Conservation (phyloP, 1,284 basidiomycete species). For the Boletellus sp. region DNA sequence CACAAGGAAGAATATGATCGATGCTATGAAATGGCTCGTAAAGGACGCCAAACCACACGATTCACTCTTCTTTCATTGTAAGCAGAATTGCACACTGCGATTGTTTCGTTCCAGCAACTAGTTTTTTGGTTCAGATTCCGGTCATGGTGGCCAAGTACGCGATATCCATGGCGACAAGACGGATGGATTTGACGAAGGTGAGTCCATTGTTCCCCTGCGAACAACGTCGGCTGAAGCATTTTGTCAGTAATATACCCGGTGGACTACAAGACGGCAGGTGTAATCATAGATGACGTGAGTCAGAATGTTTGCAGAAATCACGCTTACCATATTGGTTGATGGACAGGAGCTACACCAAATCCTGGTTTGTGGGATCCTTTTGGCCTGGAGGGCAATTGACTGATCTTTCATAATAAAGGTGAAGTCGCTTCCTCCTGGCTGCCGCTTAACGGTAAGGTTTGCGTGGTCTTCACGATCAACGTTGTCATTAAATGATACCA, state of each 20-base stretch:
- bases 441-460: constrained; percentile 63
- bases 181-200: constrained; percentile 71
- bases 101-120: not conserved
- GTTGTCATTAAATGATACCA: not conserved
- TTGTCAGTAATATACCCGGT: constrained; percentile 64
- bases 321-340: not conserved
- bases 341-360: constrained; percentile 55
- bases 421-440: constrained; percentile 54
- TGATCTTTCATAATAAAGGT: constrained; percentile 40
- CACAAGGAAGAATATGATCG: constrained; percentile 76
- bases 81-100: constrained; percentile 16
- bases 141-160: constrained; percentile 79
- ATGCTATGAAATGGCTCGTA: constrained; percentile 88
- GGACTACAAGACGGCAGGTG: constrained; percentile 65
- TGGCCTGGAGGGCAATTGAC: not conserved
- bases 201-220: not conserved
- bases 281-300: constrained; percentile 77
- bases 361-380: constrained; percentile 42
- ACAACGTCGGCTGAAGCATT: not conserved
- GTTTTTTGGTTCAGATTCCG: constrained; percentile 51
- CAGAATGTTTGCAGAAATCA: not conserved
- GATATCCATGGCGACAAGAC: constrained; percentile 68
- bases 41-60: constrained; percentile 70
- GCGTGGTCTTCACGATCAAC: not conserved
- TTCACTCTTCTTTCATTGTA: constrained; percentile 86